Conservation (phyloP, 1,284 basidiomycete species). For the Ganoderma lingzhi region DNA sequence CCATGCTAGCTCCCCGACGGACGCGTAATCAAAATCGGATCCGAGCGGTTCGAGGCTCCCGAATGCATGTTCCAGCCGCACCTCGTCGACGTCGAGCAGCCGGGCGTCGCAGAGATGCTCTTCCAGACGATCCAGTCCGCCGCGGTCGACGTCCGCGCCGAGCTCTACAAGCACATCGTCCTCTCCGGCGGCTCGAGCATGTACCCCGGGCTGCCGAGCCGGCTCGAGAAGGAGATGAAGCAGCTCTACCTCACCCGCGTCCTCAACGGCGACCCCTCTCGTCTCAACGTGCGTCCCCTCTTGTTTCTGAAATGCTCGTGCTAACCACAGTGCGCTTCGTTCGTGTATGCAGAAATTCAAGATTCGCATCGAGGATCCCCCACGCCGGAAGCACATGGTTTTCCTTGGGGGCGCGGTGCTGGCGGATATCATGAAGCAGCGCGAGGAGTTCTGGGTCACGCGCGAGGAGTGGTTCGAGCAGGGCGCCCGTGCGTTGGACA, state of each 20-base stretch:
- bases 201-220: slow-evolving; percentile 97
- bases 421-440: slow-evolving; percentile 97
- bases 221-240: slow-evolving; percentile 99
- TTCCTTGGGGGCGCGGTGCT: slow-evolving; percentile 97
- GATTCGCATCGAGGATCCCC: slow-evolving; percentile 97
- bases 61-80: slow-evolving; percentile 99
- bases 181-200: slow-evolving; percentile 97
- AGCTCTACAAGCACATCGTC: slow-evolving; percentile 98
- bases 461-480: slow-evolving; percentile 95
- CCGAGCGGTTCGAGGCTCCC: slow-evolving; percentile 99
- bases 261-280: slow-evolving; percentile 83
- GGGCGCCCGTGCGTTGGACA: slow-evolving; percentile 83
- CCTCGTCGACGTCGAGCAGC: slow-evolving; percentile 96
- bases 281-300: slow-evolving; percentile 81
- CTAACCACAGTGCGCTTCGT: not conserved
- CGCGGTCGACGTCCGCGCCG: slow-evolving; percentile 89
- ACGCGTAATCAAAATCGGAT: slow-evolving; percentile 96
- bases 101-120: slow-evolving; percentile 95
- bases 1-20: slow-evolving; percentile 88
- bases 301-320: not conserved
- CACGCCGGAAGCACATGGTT: slow-evolving; percentile 98
- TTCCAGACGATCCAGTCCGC: slow-evolving; percentile 96
- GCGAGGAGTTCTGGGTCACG: slow-evolving; percentile 95
- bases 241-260: slow-evolving; percentile 95
- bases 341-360: slow-evolving; percentile 90